Evolutionary conservation across 2,329 filamentous ascomycete species (phyloP), one percentile per base, ranked within the genome.

Genomic region (Monosporascus sp.): DNA sequence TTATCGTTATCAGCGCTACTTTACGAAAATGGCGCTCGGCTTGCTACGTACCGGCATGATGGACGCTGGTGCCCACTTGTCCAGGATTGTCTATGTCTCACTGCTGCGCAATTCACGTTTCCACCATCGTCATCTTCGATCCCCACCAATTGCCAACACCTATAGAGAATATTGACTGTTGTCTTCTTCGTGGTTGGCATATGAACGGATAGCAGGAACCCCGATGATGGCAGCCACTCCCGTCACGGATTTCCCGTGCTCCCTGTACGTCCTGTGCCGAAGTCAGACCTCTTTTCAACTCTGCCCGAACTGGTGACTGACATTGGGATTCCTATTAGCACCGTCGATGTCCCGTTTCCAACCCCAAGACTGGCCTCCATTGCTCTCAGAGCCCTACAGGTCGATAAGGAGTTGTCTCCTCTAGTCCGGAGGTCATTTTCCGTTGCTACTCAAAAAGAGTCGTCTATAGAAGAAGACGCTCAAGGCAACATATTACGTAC

Each of bases 341-440:
- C 81, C 55, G 81, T 96, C 58, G 79, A 85, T 63, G 80, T 94
- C 55, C 93, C 94, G 45, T 88, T 97, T 67, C 92, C 92, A 20
- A 89, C 86, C 41, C 70, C 85, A 37, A 87, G 90, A 57, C 84
- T 97, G 47, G 91, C 93, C 50, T 80, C 79, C 47, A 84, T 88
- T 48, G 91, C 93, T 44, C 80, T 90, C 37, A 81, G 82, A 62
- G 83, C 91, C 40, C 80, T 97, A 44, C 78, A 86, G 54, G 92
- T 97, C 62, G 94, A 99, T 73, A 81, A 86, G 57, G 94, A 99
- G 69, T 81, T 97, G 49, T 97, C 93, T 1, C 83, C 88, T 16
- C 82, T 94, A 11, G 93, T 97, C 52, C 81, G 79, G 46, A 85
- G 93, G 53, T 76, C 80, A 2, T 87, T 97, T 59, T 76, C 79